Conservation (phyloP, 306 rosid genomes). For the Malus fusca region DNA sequence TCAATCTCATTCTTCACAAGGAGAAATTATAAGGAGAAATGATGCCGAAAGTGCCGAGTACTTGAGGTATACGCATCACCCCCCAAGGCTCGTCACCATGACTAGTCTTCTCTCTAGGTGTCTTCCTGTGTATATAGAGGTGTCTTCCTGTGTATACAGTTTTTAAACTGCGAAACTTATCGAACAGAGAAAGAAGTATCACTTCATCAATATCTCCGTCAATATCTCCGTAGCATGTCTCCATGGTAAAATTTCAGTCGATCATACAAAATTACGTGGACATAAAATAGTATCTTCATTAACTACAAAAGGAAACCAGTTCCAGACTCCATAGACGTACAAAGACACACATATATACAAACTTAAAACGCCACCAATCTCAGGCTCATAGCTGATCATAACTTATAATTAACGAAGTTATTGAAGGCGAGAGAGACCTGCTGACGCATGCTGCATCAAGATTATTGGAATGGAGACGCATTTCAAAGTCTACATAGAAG, state of each 20-base stretch:
- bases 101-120: too few species aligned
- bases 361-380: constrained; percentile 14
- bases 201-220: too few species aligned
- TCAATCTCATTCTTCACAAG: too few species aligned
- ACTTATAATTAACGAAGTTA: background rate
- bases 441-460: constrained; percentile 21
- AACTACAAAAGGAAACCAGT: constrained; percentile 27
- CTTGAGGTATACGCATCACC: background rate
- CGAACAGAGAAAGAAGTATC: background rate
- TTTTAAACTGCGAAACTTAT: too few species aligned
- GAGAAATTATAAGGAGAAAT: too few species aligned
- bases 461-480: constrained; percentile 6
- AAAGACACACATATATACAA: constrained; percentile 41
- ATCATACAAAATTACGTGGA: constrained; percentile 1
- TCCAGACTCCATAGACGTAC: constrained; percentile 30
- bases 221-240: background rate
- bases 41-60: background rate
- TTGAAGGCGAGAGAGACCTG: background rate
- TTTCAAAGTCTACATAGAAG: background rate
- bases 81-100: too few species aligned
- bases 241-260: background rate
- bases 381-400: constrained; percentile 17
- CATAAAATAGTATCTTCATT: background rate
- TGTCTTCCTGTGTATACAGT: too few species aligned
- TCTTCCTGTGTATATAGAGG: too few species aligned